phyloP scores from a whole-genome alignment of 2,329 filamentous ascomycete species.

The Drechslerella coelobrocha region DNA sequence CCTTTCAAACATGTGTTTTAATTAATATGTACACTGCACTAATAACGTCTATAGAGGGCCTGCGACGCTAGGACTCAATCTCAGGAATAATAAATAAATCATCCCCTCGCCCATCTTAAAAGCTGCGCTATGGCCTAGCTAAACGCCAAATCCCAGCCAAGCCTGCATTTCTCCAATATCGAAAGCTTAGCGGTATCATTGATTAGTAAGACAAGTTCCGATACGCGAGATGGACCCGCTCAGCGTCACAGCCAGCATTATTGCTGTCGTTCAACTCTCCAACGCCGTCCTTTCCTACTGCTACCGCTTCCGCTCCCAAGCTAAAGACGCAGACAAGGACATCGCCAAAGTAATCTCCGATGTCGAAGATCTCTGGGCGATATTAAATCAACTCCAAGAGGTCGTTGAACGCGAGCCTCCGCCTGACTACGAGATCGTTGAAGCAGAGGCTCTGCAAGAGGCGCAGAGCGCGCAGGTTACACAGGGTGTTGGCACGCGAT shows the following conservation, averaged over 20 bases:
- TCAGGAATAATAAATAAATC: no score
- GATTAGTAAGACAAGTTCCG: no score
- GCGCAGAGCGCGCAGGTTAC: neutral
- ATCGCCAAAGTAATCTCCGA: slow-evolving; percentile 22
- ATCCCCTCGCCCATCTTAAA: no score
- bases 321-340: slow-evolving; percentile 21
- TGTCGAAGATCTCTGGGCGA: slow-evolving; percentile 10
- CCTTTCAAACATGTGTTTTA: no score
- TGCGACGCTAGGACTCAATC: no score
- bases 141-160: no score
- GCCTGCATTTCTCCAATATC: no score
- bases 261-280: slow-evolving; percentile 28
- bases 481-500: neutral
- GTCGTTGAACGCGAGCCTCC: neutral
- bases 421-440: neutral
- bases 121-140: no score
- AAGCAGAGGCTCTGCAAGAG: neutral
- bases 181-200: no score
- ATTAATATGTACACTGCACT: no score
- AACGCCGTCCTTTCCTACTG: slow-evolving; percentile 34
- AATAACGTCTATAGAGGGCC: no score
- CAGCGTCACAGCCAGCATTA: slow-evolving; percentile 27
- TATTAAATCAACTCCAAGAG: slow-evolving; percentile 22
- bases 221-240: slow-evolving; percentile 21
- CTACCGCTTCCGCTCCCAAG: slow-evolving; percentile 22